Evolutionary conservation across 805 yeast species (phyloP).

Genomic region (Peterozyma xylosa): DNA sequence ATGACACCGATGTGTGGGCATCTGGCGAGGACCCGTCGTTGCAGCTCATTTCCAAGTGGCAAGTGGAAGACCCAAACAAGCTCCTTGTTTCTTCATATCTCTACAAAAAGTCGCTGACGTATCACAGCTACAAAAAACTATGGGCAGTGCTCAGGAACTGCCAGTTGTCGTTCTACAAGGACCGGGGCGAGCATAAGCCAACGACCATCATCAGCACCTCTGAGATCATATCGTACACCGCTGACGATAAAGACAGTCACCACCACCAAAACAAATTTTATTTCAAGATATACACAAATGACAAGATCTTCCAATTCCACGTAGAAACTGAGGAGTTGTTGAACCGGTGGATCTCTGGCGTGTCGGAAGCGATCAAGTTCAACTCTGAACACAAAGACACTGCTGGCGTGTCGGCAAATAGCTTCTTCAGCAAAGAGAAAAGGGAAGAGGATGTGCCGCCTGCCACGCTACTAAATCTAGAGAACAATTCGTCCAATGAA

Average conservation of each 20-base stretch:
- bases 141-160: constrained; percentile 32
- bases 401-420: constrained; percentile 1
- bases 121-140: constrained; percentile 28
- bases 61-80: constrained; percentile 11
- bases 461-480: neutral
- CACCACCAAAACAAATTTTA: constrained; percentile 3
- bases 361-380: constrained; percentile 6
- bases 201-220: constrained; percentile 21
- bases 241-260: constrained; percentile 7
- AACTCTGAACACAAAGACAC: constrained; percentile 13
- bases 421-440: neutral
- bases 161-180: constrained; percentile 32
- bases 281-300: constrained; percentile 8
- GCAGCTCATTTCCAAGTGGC: neutral
- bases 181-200: constrained; percentile 29
- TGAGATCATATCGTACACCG: constrained; percentile 15
- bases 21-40: too few relatives aligned
- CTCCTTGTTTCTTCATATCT: constrained; percentile 21
- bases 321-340: constrained; percentile 10
- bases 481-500: constrained; percentile 7
- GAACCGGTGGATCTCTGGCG: constrained; percentile 5
- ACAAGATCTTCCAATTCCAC: constrained; percentile 10
- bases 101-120: constrained; percentile 23
- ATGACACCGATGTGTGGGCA: too few relatives aligned
- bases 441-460: neutral